These are phyloP conservation scores for Serendipita vermifera DNA, from an alignment of 768 basidiomycete genomes.

Conservation along the genomic window DNA sequence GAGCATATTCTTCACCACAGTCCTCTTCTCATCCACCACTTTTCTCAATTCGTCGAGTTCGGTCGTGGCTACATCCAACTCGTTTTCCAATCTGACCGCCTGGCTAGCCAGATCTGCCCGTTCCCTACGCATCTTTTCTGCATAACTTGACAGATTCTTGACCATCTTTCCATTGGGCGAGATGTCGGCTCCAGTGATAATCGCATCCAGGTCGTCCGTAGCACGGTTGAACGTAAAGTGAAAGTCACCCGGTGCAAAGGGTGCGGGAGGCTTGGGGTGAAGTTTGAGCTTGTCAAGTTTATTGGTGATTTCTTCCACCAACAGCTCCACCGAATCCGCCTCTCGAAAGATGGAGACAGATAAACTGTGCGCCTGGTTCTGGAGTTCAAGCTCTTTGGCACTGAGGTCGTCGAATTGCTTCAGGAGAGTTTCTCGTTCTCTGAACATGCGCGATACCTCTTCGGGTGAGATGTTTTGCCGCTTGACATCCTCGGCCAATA, in stretches of 20 bases:
- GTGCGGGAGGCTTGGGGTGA: conserved; percentile 58
- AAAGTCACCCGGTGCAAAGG: conserved; percentile 62
- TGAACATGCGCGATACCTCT: conserved; percentile 84
- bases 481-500: conserved; percentile 54
- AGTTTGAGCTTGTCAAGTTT: conserved; percentile 63
- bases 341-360: conserved; percentile 77
- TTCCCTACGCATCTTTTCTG: conserved; percentile 56
- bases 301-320: conserved; percentile 65
- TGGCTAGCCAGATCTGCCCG: conserved; percentile 60
- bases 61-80: conserved; percentile 60
- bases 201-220: conserved; percentile 49
- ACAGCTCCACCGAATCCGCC: conserved; percentile 67
- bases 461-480: conserved; percentile 83
- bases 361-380: conserved; percentile 56
- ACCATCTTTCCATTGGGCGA: neutral
- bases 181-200: conserved; percentile 58
- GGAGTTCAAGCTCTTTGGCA: conserved; percentile 59
- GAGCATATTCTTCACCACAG: conserved; percentile 66
- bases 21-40: conserved; percentile 70
- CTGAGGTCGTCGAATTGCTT: conserved; percentile 65
- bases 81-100: conserved; percentile 59
- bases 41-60: conserved; percentile 64
- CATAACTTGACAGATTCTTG: conserved; percentile 53
- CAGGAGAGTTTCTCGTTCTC: conserved; percentile 67
- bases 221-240: conserved; percentile 72